These are phyloP conservation scores for Gaultheria prostrata DNA, from an alignment of 148 eudicot species.

Conservation along the genomic window DNA sequence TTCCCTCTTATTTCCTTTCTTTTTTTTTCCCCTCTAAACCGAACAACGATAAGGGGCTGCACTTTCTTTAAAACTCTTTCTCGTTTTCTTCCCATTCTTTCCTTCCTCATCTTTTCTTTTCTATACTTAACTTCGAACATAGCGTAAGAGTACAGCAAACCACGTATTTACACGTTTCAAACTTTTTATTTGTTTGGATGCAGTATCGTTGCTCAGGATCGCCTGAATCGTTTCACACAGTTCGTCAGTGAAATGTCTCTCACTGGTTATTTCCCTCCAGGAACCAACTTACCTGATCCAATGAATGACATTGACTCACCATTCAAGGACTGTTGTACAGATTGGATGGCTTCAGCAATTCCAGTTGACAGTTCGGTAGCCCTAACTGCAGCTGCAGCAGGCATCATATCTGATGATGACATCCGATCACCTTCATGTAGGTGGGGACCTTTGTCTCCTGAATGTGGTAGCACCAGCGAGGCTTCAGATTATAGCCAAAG, in stretches of 20 bases:
- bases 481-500: conserved; percentile 57
- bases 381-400: conserved; percentile 80
- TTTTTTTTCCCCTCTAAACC: neutral
- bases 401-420: conserved; percentile 60
- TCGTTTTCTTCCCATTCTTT: neutral
- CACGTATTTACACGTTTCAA: conserved; percentile 12
- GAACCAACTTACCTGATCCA: conserved; percentile 35
- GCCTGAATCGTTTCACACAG: conserved; percentile 79
- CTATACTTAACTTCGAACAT: neutral
- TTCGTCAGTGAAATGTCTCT: conserved; percentile 71
- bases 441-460: conserved; percentile 55
- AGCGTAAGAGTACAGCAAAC: neutral
- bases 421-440: conserved; percentile 46
- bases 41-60: neutral
- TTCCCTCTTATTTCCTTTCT: neutral
- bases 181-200: conserved; percentile 30
- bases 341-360: conserved; percentile 81
- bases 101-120: neutral
- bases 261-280: conserved; percentile 40
- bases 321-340: conserved; percentile 28
- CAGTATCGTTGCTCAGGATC: conserved; percentile 94
- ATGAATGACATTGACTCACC: conserved; percentile 39
- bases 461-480: conserved; percentile 56
- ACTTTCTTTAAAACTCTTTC: neutral
- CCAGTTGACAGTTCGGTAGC: conserved; percentile 73